A percentile compares a stretch with the other conserved stretches of the same genome.
Conservation (phyloP, 352 stramenopile genomes). For the Phytopythium boreale region DNA sequence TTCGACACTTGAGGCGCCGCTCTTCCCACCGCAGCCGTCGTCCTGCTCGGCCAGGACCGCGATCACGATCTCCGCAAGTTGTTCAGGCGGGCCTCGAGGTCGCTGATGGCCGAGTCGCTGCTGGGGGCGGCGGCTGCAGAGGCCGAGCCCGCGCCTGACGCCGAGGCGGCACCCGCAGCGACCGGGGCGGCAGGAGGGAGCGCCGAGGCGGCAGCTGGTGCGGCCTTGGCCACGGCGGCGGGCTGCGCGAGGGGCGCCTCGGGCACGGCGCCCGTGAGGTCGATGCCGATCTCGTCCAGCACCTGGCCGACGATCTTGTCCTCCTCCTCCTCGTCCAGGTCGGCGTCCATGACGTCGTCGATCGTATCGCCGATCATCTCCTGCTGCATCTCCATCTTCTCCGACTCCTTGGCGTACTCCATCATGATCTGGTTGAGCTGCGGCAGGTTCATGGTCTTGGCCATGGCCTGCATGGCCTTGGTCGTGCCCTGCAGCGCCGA, state of each 20-base stretch:
- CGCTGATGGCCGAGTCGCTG: conserved; percentile 88
- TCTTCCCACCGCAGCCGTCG: not conserved
- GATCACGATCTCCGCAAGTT: conserved; percentile 89
- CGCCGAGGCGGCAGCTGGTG: conserved; percentile 42
- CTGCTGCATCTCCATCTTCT: conserved; percentile 97
- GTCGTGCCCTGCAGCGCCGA: conserved; percentile 80
- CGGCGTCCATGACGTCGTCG: conserved; percentile 95
- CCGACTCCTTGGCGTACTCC: conserved; percentile 97
- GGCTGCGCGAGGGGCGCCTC: conserved; percentile 75
- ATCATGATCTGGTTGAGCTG: conserved; percentile 98
- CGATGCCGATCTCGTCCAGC: conserved; percentile 96
- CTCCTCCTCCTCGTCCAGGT: conserved; percentile 95
- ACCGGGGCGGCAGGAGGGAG: conserved; percentile 51
- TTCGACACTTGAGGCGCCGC: not conserved
- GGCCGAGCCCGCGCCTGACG: not conserved
- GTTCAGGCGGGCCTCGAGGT: conserved; percentile 97
- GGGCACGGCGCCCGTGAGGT: conserved; percentile 91
- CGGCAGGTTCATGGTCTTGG: conserved; percentile 95
- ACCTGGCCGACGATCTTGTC: conserved; percentile 96
- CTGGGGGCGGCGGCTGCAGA: not conserved
- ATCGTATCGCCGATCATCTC: conserved; percentile 98
- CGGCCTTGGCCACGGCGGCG: conserved; percentile 32
- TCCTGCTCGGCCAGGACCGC: not conserved
- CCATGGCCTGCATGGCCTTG: conserved; percentile 85
- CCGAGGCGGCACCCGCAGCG: conserved; percentile 31